These are phyloP conservation scores for Solanum dulcamara DNA, from an alignment of 257 asterid genomes.

Conservation along the genomic window DNA sequence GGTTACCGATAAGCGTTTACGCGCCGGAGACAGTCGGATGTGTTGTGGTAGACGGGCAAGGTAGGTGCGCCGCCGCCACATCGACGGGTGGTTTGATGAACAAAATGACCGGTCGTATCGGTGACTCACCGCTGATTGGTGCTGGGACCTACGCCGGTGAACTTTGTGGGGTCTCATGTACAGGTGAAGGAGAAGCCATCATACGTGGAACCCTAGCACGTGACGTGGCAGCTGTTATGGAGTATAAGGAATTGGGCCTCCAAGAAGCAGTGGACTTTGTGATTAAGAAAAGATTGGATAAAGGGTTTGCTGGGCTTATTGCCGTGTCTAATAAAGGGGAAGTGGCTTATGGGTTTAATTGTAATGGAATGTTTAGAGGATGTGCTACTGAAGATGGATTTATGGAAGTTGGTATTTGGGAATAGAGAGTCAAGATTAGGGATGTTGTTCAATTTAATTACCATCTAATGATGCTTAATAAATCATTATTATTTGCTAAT, in stretches of 20 bases:
- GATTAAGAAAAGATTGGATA: slow-evolving; percentile 52
- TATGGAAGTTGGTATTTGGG: slow-evolving; percentile 92
- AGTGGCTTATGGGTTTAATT: slow-evolving; percentile 79
- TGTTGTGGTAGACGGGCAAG: slow-evolving; percentile 75
- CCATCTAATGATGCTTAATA: background rate
- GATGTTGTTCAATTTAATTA: background rate
- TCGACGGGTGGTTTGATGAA: slow-evolving; percentile 97
- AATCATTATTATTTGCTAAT: background rate
- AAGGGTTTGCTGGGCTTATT: slow-evolving; percentile 77
- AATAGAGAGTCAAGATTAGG: slow-evolving; percentile 6
- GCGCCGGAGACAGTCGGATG: slow-evolving; percentile 96
- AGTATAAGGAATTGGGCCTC: slow-evolving; percentile 64
- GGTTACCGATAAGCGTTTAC: slow-evolving; percentile 70
- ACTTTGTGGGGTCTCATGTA: slow-evolving; percentile 81
- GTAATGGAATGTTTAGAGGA: slow-evolving; percentile 78
- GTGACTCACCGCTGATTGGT: slow-evolving; percentile 90
- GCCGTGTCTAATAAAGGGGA: slow-evolving; percentile 84
- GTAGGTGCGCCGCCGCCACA: slow-evolving; percentile 91
- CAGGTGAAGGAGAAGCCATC: slow-evolving; percentile 97
- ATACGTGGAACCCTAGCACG: slow-evolving; percentile 93
- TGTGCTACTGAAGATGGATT: slow-evolving; percentile 83
- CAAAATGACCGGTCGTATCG: slow-evolving; percentile 78
- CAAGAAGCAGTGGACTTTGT: slow-evolving; percentile 83
- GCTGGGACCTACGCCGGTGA: slow-evolving; percentile 82
- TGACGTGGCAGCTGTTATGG: slow-evolving; percentile 95